A percentile compares a stretch with the other conserved stretches of the same genome.
These are phyloP conservation scores for Ustulina deusta DNA, from an alignment of 2,329 filamentous ascomycete species.

Conservation along the genomic window DNA sequence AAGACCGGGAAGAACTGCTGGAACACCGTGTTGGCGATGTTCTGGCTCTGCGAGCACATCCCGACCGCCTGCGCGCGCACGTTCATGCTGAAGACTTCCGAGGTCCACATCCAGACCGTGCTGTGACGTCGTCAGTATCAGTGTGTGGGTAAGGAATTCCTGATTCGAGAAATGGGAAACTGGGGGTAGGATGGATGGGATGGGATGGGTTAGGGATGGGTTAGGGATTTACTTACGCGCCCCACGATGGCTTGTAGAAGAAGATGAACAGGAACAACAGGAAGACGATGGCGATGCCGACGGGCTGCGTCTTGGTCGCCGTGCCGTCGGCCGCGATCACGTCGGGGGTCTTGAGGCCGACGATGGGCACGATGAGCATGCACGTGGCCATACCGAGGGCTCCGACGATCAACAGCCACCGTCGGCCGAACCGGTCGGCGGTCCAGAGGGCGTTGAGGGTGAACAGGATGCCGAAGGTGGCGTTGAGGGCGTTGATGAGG, in stretches of 20 bases:
- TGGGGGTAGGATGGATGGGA: too few species aligned
- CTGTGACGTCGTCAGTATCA: constrained; percentile 14
- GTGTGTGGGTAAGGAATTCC: not conserved
- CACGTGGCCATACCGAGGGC: constrained; percentile 75
- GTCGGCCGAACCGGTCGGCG: constrained; percentile 77
- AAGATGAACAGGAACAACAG: constrained; percentile 74
- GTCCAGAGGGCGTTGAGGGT: constrained; percentile 80
- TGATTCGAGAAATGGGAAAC: not conserved
- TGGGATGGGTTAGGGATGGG: not conserved
- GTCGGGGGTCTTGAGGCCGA: constrained; percentile 64
- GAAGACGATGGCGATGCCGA: constrained; percentile 77
- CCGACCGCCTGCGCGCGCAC: constrained; percentile 77
- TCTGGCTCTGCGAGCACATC: constrained; percentile 71
- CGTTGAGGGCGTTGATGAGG: constrained; percentile 80
- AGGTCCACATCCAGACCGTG: constrained; percentile 78
- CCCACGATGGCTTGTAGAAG: constrained; percentile 67
- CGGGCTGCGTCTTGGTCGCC: constrained; percentile 64
- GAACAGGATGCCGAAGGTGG: constrained; percentile 78
- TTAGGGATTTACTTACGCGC: constrained; percentile 36
- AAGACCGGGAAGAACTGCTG: constrained; percentile 79
- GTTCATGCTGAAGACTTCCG: constrained; percentile 77
- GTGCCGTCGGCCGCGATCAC: constrained; percentile 56
- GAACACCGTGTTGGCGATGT: constrained; percentile 75
- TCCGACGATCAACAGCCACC: constrained; percentile 76
- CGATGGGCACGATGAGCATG: constrained; percentile 73